Evolutionary conservation across 768 basidiomycete genomes (phyloP).

Genomic region (Lentinula boryana): DNA sequence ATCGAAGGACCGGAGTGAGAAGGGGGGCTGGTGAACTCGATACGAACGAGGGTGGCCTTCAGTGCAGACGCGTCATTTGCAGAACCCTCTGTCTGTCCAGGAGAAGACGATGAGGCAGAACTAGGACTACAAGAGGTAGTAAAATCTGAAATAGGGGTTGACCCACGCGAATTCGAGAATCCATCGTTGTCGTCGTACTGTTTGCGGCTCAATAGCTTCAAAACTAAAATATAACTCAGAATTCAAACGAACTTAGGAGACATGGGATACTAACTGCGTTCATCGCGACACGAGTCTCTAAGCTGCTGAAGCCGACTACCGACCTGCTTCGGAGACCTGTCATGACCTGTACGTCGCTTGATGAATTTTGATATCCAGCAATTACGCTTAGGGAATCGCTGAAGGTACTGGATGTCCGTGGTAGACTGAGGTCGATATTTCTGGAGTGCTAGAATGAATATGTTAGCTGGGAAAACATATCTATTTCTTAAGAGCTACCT

Average conservation of each 20-base stretch:
- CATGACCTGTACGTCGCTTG: slow-evolving; percentile 44
- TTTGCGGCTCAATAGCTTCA: not conserved
- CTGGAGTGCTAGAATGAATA: slow-evolving; percentile 36
- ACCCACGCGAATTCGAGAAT: not conserved
- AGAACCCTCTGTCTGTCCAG: not conserved
- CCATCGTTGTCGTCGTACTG: not conserved
- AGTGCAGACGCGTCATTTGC: not conserved
- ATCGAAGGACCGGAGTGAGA: not conserved
- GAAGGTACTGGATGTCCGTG: slow-evolving; percentile 45
- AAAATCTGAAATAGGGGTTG: not conserved
- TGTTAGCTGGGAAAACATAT: slow-evolving; percentile 1
- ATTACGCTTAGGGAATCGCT: slow-evolving; percentile 63
- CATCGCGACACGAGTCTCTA: slow-evolving; percentile 53
- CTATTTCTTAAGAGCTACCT: slow-evolving; percentile 30
- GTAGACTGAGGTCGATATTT: slow-evolving; percentile 49
- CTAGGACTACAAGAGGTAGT: not conserved
- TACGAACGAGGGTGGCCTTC: not conserved
- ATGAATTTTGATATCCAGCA: slow-evolving; percentile 63
- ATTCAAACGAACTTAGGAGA: no score
- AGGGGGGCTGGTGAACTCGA: not conserved
- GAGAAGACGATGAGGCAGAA: not conserved
- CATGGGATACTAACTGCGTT: slow-evolving; percentile 35
- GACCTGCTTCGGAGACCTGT: slow-evolving; percentile 62
- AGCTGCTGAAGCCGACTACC: slow-evolving; percentile 67
- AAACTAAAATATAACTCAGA: not conserved